phyloP scores from a whole-genome alignment of 2,329 filamentous ascomycete genomes.

The Sarocladium oryzae region DNA sequence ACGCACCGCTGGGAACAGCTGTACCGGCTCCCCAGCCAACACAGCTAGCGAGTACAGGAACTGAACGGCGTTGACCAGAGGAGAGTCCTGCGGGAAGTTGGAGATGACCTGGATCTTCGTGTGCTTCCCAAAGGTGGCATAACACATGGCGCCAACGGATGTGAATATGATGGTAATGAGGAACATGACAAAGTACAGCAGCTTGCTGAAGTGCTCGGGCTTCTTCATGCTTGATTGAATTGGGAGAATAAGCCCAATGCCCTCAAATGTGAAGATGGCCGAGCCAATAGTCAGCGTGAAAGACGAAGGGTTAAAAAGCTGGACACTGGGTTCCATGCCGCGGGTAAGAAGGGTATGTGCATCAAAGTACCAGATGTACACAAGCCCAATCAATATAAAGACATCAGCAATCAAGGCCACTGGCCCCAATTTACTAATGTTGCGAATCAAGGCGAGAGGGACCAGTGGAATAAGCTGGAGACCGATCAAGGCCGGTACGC shows the following conservation, averaged over 20 bases:
- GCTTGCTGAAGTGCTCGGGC: slow-evolving; percentile 58
- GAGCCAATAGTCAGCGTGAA: slow-evolving; percentile 68
- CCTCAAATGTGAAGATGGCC: slow-evolving; percentile 73
- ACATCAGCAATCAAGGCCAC: slow-evolving; percentile 63
- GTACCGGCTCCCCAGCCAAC: slow-evolving; percentile 66
- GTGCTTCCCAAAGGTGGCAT: slow-evolving; percentile 62
- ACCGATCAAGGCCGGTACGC: slow-evolving; percentile 50
- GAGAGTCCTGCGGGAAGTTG: slow-evolving; percentile 65
- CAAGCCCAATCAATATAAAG: slow-evolving; percentile 64
- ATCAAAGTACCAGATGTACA: slow-evolving; percentile 70
- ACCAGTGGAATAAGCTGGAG: slow-evolving; percentile 59
- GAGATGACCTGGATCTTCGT: slow-evolving; percentile 70
- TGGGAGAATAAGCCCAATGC: slow-evolving; percentile 68
- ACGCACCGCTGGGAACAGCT: slow-evolving; percentile 66
- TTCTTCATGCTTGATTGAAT: slow-evolving; percentile 71
- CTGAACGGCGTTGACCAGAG: slow-evolving; percentile 69
- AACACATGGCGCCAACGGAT: slow-evolving; percentile 65
- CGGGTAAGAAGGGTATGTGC: slow-evolving; percentile 46
- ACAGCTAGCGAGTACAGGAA: slow-evolving; percentile 69
- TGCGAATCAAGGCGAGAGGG: slow-evolving; percentile 63
- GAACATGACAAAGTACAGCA: slow-evolving; percentile 64
- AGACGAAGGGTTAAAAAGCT: slow-evolving; percentile 60
- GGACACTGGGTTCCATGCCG: slow-evolving; percentile 55
- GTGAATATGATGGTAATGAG: slow-evolving; percentile 69
- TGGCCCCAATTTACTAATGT: slow-evolving; percentile 67